Conservation (phyloP, 192 early-diverging fungal genomes). For the Coemansia aciculifera region DNA sequence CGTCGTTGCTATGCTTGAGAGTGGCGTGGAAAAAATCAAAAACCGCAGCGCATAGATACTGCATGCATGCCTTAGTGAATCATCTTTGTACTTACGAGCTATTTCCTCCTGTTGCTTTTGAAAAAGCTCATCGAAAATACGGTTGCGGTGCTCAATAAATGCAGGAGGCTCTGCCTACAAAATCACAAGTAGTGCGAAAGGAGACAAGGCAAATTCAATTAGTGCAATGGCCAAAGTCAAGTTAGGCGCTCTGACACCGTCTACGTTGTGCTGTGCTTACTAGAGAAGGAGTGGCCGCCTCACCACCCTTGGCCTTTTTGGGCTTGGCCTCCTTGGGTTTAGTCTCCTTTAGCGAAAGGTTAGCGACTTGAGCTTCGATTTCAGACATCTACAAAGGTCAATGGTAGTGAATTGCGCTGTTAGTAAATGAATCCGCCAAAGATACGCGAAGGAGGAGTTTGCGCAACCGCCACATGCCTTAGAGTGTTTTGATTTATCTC, state of each 20-base stretch:
- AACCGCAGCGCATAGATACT: background rate
- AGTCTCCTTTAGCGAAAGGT: slow-evolving; percentile 28
- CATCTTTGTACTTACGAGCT: slow-evolving; percentile 45
- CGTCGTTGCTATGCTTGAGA: background rate
- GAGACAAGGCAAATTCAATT: background rate
- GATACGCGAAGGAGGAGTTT: background rate
- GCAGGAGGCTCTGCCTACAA: slow-evolving; percentile 46
- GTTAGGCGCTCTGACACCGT: background rate
- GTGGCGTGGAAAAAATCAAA: background rate
- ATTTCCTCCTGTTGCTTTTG: slow-evolving; percentile 49
- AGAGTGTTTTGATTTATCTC: background rate
- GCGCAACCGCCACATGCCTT: background rate
- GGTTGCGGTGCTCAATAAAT: slow-evolving; percentile 54
- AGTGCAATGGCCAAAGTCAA: background rate
- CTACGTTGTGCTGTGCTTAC: slow-evolving; percentile 13
- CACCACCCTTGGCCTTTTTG: slow-evolving; percentile 13
- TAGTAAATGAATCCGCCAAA: background rate
- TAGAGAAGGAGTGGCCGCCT: slow-evolving; percentile 19
- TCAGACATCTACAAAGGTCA: slow-evolving; percentile 38
- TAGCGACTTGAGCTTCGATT: slow-evolving; percentile 37
- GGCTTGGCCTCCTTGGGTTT: slow-evolving; percentile 27
- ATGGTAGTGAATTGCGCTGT: background rate
- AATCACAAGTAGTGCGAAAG: background rate
- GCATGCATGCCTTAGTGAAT: slow-evolving; percentile 21
- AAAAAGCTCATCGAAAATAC: slow-evolving; percentile 55